These are phyloP conservation scores for Holtermanniella nyarrowii DNA, from an alignment of 768 basidiomycete genomes.

Conservation along the genomic window DNA sequence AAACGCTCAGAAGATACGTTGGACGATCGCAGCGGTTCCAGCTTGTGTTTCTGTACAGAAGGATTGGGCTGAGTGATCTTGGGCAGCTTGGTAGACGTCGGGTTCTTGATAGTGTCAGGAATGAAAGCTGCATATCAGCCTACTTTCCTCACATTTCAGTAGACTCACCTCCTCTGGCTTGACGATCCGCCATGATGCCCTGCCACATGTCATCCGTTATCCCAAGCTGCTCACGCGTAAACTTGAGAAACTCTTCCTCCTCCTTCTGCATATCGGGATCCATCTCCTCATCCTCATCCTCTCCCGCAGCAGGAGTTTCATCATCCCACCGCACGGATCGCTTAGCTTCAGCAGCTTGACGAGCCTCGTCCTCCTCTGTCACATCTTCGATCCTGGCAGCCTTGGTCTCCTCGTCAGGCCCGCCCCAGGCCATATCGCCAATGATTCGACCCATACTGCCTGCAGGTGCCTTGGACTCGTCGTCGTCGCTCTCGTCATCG, in stretches of 20 bases:
- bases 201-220: constrained; percentile 81
- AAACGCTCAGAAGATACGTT: neutral
- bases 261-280: constrained; percentile 89
- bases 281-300: constrained; percentile 46
- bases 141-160: neutral
- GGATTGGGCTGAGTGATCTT: neutral
- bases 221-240: constrained; percentile 82
- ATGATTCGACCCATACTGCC: constrained; percentile 29
- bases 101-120: constrained; percentile 7
- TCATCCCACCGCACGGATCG: constrained; percentile 15
- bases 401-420: constrained; percentile 7
- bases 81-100: neutral
- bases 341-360: constrained; percentile 1
- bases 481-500: constrained; percentile 60
- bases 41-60: neutral
- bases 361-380: constrained; percentile 19
- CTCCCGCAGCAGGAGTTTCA: constrained; percentile 5
- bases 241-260: constrained; percentile 88
- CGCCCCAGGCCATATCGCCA: constrained; percentile 27
- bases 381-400: constrained; percentile 17
- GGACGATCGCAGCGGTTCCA: neutral
- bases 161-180: constrained; percentile 65
- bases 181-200: constrained; percentile 69
- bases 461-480: constrained; percentile 26
- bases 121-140: constrained; percentile 27